Evolutionary conservation across 1,139 yeast species (phyloP), one percentile per base, ranked within the genome.

Genomic region (Groenewaldozyma sp.): DNA sequence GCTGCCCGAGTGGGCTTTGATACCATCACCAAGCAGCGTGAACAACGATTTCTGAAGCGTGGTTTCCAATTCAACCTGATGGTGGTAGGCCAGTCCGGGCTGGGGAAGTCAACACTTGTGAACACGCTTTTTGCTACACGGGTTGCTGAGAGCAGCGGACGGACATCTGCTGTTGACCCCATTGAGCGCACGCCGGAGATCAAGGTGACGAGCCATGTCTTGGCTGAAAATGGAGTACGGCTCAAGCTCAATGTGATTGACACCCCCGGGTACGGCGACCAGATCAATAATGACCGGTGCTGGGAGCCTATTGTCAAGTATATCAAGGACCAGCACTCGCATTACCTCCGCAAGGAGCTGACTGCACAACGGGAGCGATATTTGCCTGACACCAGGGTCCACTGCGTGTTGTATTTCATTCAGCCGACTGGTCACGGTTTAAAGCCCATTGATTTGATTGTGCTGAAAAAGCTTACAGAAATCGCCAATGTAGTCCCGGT

Each of bases 231-330:
- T 60, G 83, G 82, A 50, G 98, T 91, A 45, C 77, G 80, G 44
- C 75, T 91, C 59, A 81, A 82, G 55, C 68, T 91, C 49, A 88
- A 86, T 53, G 78, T 88, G 44, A 83, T 91, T 59, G 98, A 91
- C 60, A 91, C 97, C 6, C 97, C 97, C 10, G 98, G 98, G 6
- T 91, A 86, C 67, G 97, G 95, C 31, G 98, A 91, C 66, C 95
- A 84, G 64, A 82, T 91, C 54, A 86, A 91, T 66, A 91, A 91
- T 64, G 95, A 87, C 55, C 82, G 82, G 63, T 91, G 70, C 57
- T 91, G 97, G 97, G 97, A 91, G 53, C 96, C 96, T 35, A 80
- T 91, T 52, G 81, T 88, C 52, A 87, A 86, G 65, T 88, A 88
- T 64, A 86, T 91, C 60, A 87, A 88, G 67, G 98, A 91, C 62